phyloP scores from a whole-genome alignment of 2,329 filamentous ascomycete species.

The Trichoderma harzianum region DNA sequence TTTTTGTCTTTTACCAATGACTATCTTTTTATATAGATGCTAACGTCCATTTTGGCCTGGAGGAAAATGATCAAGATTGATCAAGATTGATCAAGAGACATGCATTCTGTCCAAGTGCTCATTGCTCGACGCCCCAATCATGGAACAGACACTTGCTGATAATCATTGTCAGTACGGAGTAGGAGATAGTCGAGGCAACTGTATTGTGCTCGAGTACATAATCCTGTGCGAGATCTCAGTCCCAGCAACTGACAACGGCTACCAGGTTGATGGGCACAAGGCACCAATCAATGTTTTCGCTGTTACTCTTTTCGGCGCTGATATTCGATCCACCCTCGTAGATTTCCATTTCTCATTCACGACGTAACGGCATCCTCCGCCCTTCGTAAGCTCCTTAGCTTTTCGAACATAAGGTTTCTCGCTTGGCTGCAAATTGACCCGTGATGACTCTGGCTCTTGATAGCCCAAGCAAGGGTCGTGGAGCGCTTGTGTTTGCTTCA shows the following conservation, averaged over 20 bases:
- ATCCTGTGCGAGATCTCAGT: background rate
- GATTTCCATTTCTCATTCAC: background rate
- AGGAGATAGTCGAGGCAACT: background rate
- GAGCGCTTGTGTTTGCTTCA: background rate
- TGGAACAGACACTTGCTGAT: background rate
- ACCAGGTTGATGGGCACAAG: background rate
- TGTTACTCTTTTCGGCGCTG: background rate
- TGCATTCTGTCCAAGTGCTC: background rate
- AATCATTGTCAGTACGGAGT: background rate
- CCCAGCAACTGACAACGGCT: background rate
- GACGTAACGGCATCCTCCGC: background rate
- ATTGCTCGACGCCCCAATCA: background rate
- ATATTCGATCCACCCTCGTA: background rate
- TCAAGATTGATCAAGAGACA: too few species aligned
- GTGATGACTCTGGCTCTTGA: background rate
- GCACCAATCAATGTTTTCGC: background rate
- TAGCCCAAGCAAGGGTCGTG: background rate
- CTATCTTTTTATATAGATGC: background rate
- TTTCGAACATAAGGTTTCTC: background rate
- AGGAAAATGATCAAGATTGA: background rate
- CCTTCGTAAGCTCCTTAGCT: background rate
- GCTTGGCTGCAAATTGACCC: background rate
- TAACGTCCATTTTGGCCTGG: background rate
- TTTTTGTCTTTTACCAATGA: background rate
- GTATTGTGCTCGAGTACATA: background rate